phyloP scores from a whole-genome alignment of 306 rosid genomes.

The Cicer judaicum region DNA sequence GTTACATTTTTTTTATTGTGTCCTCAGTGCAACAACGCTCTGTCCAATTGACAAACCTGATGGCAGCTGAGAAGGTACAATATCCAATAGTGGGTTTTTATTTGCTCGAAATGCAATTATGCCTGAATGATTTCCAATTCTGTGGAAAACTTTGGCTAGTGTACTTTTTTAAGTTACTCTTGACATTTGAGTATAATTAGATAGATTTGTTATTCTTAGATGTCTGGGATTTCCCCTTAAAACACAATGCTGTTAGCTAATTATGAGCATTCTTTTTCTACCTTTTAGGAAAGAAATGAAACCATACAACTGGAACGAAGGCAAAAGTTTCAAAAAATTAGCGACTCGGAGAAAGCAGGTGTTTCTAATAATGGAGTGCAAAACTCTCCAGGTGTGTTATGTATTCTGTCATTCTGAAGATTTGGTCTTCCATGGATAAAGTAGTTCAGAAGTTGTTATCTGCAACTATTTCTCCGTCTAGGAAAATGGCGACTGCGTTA shows the following conservation, averaged over 20 bases:
- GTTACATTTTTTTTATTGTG: conserved; percentile 45
- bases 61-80: conserved; percentile 69
- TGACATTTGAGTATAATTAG: conserved; percentile 6
- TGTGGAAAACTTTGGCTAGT: conserved; percentile 8
- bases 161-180: conserved; percentile 23
- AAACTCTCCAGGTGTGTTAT: conserved; percentile 67
- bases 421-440: conserved; percentile 33
- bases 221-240: not conserved
- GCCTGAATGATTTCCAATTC: conserved; percentile 18
- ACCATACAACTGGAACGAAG: conserved; percentile 52
- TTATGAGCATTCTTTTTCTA: conserved; percentile 3
- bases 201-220: conserved; percentile 30
- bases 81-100: conserved; percentile 18
- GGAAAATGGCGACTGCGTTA: conserved; percentile 17
- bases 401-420: conserved; percentile 25
- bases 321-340: conserved; percentile 65
- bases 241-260: not conserved
- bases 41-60: conserved; percentile 51
- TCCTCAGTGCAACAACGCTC: conserved; percentile 60
- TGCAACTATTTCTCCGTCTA: conserved; percentile 22
- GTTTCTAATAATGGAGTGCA: conserved; percentile 53
- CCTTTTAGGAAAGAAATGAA: conserved; percentile 65
- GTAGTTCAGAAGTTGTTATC: conserved; percentile 21
- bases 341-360: conserved; percentile 54
- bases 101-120: conserved; percentile 28